Base-by-base conservation (phyloP, 2,329 filamentous ascomycete genomes). In the Cadophora luteo-olivacea region DNA sequence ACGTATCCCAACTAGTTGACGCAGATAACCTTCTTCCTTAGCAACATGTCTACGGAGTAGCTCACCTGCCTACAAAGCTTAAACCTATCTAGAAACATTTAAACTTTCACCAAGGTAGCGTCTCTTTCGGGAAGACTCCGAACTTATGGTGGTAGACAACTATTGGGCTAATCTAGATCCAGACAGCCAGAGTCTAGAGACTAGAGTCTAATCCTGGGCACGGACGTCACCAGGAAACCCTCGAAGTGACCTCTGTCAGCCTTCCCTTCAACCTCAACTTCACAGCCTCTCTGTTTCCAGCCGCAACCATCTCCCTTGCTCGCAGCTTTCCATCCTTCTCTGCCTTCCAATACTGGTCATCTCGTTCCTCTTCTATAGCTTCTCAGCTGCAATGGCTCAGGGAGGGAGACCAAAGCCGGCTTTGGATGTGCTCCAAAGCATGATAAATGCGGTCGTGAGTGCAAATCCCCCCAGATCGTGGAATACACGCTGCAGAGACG, bases 371-470 rank as follows among this genome's bases (percentile, higher is more conserved):
- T 25, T 8, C 36, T 60, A n/a, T 41, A 41, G 3, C 24, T 29
- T 25, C 3, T 60, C 36, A 19, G 32, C 14, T 19, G 6, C 48
- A 29, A 74, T 74, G 73, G 65, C 73, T 48, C 72, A 73, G 63
- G 16, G 66, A 19, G 62, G 62, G 33, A 66, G 64, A 4, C 61
- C 67, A 33, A 75, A 77, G 68, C 68, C 72, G 54, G 76, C 75
- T 65, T 71, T 79, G 60, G 77, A 77, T 69, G 70, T 81, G 67
- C 80, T 89, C n/a, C 82, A 87, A 74, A 79, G 80, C 64, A 83
- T 86, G 73, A 80, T 88, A 72, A 85, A 86, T 72, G 84, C 85
- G 69, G 83, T 86, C 72, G 87, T 88, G 77, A 78, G 86, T 78
- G 36, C 12, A 11, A 38, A 38, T 36, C 19, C 16, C 16, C 45